Evolutionary conservation across 2,329 filamentous ascomycete genomes (phyloP).

Genomic region (Xylariaceae sp.): DNA sequence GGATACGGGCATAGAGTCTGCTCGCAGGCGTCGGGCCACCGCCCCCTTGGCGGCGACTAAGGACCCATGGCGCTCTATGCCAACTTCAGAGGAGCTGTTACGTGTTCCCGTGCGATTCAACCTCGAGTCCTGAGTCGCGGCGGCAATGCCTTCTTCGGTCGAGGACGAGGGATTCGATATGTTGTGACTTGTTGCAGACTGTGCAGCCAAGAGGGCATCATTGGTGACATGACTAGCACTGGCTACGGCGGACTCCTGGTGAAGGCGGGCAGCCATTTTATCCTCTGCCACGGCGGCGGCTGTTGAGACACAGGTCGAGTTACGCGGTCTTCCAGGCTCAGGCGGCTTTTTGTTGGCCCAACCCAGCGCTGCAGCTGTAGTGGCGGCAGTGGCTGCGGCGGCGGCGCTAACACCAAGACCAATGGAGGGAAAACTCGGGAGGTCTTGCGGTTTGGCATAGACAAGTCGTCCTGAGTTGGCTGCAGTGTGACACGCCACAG

Average conservation of each 20-base stretch:
- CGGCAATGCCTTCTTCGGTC: constrained; percentile 54
- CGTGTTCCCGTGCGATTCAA: constrained; percentile 41
- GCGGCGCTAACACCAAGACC: constrained; percentile 50
- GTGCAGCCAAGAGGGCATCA: constrained; percentile 65
- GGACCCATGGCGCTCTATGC: constrained; percentile 57
- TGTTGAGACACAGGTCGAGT: constrained; percentile 48
- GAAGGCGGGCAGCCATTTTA: constrained; percentile 39
- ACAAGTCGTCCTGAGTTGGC: constrained; percentile 27
- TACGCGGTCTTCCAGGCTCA: constrained; percentile 61
- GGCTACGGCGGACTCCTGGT: constrained; percentile 58
- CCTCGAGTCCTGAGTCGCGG: constrained; percentile 63
- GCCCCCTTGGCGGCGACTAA: constrained; percentile 72
- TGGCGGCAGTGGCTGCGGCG: constrained; percentile 49
- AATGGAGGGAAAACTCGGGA: constrained; percentile 68
- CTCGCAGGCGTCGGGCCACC: constrained; percentile 59
- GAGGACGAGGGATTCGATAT: constrained; percentile 45
- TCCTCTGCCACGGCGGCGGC: constrained; percentile 32
- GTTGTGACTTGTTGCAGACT: constrained; percentile 46
- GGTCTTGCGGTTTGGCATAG: constrained; percentile 53
- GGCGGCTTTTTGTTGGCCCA: constrained; percentile 63
- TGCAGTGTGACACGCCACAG: constrained; percentile 13
- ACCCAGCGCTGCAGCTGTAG: constrained; percentile 68
- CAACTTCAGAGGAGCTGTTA: constrained; percentile 37
- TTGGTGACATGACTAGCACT: constrained; percentile 61
- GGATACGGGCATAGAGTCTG: constrained; percentile 55